Evolutionary conservation across 495 filamentous ascomycete species (phyloP), one percentile per base, ranked within the genome.

Genomic region (Xanthoparmelia taractica): DNA sequence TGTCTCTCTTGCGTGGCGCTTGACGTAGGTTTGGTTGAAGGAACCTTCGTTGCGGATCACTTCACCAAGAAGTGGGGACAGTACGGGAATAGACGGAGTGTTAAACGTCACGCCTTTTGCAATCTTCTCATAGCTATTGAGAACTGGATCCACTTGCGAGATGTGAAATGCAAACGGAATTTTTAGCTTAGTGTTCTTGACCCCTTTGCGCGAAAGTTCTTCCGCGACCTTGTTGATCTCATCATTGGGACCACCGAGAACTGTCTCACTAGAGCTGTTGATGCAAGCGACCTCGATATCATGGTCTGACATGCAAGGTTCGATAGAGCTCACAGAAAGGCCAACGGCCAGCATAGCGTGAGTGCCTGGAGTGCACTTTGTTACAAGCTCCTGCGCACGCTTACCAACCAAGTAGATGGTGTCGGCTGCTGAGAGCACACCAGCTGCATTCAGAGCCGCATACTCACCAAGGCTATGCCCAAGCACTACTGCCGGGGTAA

Each of bases 151-250:
- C 20, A 89, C 79, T 66, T 90, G 88, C 1, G 79, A 74, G 1
- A 88, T 87, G 71, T 91, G 88, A 76, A 88, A 91, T 8, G 87
- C 88, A 63, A 82, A 90, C 27, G 84, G 85, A 15, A 70, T 58
- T 20, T 69, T 37, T 4, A 73, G 60, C 38, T 61, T 43, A 23
- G 61, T 66, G 10, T 48, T 65, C 57, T 70, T 69, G 20, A 69
- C 31, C 13, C 70, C 70, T 4, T 65, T 37, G 0, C 57, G 40
- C 27, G 64, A 31, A 4, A 75, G 59, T 27, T 50, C 38, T 7
- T 64, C 56, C 2, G 41, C 38, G 1, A 73, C 37, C 25, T 23
- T 57, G 13, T 63, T 36, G 31, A 76, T 68, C 4, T 71, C 66
- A 3, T 60, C 57, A 6, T 50, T 47, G 8, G 63, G 27, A 2